Conservation (phyloP, 176 grass and related monocot genomes). For the Oryza longistaminata region DNA sequence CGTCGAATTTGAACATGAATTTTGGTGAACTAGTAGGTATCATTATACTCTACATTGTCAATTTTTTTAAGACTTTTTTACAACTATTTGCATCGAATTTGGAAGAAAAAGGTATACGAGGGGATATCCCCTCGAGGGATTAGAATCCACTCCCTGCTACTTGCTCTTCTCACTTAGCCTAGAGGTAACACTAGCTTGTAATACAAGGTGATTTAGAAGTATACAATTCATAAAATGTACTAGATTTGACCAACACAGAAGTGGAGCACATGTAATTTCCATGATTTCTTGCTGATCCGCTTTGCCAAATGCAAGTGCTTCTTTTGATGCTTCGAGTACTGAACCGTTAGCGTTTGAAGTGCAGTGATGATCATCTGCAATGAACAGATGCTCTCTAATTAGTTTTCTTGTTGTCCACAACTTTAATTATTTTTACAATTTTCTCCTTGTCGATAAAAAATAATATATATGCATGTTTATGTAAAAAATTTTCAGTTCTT, state of each 20-base stretch:
- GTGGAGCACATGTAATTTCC: background rate
- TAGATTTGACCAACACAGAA: background rate
- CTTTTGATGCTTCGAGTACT: background rate
- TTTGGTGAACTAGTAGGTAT: too few relatives aligned
- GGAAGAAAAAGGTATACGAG: too few relatives aligned
- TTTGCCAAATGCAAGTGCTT: background rate
- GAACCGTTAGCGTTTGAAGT: background rate
- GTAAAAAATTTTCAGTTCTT: background rate
- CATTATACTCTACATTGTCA: too few relatives aligned
- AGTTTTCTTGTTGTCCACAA: background rate
- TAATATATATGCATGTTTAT: background rate
- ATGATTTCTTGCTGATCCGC: background rate
- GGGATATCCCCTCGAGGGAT: too few relatives aligned
- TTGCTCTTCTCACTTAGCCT: conserved; percentile 34
- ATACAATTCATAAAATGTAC: conserved; percentile 14
- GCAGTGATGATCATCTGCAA: background rate
- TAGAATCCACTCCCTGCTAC: too few relatives aligned
- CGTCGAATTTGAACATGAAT: too few relatives aligned
- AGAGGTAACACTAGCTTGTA: conserved; percentile 30
- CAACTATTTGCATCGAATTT: too few relatives aligned
- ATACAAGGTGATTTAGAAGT: conserved; percentile 16
- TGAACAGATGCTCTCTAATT: background rate
- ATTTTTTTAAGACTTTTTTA: too few relatives aligned
- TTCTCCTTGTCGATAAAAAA: background rate
- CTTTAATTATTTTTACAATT: background rate